These are phyloP conservation scores for Apiotrichum gracile DNA, from an alignment of 1,284 basidiomycete genomes.

Conservation along the genomic window DNA sequence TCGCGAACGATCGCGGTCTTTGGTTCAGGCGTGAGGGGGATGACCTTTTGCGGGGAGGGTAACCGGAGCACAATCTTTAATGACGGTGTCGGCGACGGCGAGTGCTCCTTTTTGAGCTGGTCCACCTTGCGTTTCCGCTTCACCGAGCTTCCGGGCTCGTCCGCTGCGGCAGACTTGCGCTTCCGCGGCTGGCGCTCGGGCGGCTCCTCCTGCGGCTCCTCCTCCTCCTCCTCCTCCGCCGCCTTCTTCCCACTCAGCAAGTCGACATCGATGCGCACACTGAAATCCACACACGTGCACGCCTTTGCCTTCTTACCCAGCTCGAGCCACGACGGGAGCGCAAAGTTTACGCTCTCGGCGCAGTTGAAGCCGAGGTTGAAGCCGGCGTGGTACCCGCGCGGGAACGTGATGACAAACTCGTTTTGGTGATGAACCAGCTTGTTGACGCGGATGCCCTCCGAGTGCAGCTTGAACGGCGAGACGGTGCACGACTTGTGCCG, in stretches of 20 bases:
- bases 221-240: background rate
- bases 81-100: background rate
- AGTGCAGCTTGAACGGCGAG: constrained; percentile 74
- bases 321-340: constrained; percentile 89
- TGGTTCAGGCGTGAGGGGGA: background rate
- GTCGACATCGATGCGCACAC: constrained; percentile 87
- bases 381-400: constrained; percentile 89
- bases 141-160: background rate
- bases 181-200: background rate
- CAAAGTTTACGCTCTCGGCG: constrained; percentile 97
- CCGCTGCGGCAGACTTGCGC: background rate
- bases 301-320: constrained; percentile 73
- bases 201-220: background rate
- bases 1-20: constrained; percentile 6
- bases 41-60: background rate
- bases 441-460: constrained; percentile 77
- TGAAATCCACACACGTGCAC: constrained; percentile 77
- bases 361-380: constrained; percentile 98
- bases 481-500: constrained; percentile 95
- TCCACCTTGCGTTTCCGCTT: background rate
- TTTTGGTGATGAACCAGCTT: constrained; percentile 81
- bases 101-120: background rate
- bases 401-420: constrained; percentile 95
- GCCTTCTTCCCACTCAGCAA: constrained; percentile 51
- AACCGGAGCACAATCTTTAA: background rate